These are phyloP conservation scores for Eremomyces bilateralis DNA, from an alignment of 495 filamentous ascomycete species.

Conservation along the genomic window DNA sequence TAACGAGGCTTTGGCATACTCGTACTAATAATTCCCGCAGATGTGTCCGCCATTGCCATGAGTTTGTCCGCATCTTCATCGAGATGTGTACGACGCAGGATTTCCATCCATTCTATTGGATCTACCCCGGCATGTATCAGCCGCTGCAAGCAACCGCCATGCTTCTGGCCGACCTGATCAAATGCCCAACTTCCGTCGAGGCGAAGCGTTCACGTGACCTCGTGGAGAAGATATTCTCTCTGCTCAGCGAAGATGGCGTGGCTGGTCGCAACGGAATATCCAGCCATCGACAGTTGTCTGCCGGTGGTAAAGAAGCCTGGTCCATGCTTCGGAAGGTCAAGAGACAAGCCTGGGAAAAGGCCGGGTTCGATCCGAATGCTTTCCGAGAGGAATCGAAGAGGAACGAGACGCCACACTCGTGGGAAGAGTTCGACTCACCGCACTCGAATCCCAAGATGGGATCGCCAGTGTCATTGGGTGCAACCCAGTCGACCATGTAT, in stretches of 20 bases:
- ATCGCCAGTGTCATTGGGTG: no score
- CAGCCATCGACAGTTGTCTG: background rate
- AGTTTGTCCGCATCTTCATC: background rate
- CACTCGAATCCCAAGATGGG: no score
- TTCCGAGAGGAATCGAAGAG: no score
- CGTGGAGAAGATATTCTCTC: background rate
- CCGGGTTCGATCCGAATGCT: background rate
- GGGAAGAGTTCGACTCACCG: no score
- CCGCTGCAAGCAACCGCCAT: background rate
- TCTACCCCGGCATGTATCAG: background rate
- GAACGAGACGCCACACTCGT: no score
- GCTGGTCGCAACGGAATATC: background rate
- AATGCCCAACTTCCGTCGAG: background rate
- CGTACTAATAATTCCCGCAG: no score
- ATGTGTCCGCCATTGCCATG: background rate
- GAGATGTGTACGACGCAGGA: background rate
- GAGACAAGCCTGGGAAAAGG: background rate
- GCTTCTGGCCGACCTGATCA: background rate
- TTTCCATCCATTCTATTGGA: background rate
- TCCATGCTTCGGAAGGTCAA: background rate
- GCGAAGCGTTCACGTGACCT: background rate
- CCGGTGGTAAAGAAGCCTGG: background rate
- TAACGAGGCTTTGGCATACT: no score
- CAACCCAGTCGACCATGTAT: no score
- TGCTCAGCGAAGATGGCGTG: background rate